A percentile compares a stretch with the other conserved stretches of the same genome.
These are phyloP conservation scores for Daldinia caldariorum DNA, from an alignment of 495 filamentous ascomycete species.

Conservation along the genomic window DNA sequence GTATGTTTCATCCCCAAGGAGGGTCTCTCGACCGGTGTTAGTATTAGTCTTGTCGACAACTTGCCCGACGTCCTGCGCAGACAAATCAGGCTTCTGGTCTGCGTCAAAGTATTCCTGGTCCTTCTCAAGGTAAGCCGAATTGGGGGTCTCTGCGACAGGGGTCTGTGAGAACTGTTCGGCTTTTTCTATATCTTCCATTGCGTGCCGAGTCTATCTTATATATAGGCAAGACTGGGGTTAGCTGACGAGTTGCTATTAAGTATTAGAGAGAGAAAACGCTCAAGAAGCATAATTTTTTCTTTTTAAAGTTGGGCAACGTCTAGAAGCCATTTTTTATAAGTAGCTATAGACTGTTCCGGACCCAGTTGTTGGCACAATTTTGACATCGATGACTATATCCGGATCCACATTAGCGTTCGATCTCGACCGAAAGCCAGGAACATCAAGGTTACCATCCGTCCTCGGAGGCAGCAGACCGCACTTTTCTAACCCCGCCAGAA, in stretches of 20 bases:
- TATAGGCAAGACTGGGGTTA: slow-evolving; percentile 4
- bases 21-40: slow-evolving; percentile 41
- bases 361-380: slow-evolving; percentile 20
- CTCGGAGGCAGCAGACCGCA: slow-evolving; percentile 43
- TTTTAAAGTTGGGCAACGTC: background rate
- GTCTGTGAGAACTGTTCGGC: slow-evolving; percentile 1
- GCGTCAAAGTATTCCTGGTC: slow-evolving; percentile 23
- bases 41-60: slow-evolving; percentile 29
- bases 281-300: slow-evolving; percentile 8
- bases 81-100: slow-evolving; percentile 34
- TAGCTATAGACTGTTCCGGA: background rate
- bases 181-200: slow-evolving; percentile 29
- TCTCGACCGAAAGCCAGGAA: slow-evolving; percentile 32
- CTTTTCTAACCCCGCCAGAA: slow-evolving; percentile 42
- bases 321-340: slow-evolving; percentile 18
- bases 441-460: slow-evolving; percentile 42
- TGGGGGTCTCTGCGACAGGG: slow-evolving; percentile 16
- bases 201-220: slow-evolving; percentile 5
- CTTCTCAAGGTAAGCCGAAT: slow-evolving; percentile 35
- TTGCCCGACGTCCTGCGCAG: slow-evolving; percentile 21
- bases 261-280: slow-evolving; percentile 4
- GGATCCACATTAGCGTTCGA: slow-evolving; percentile 41
- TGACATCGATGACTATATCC: slow-evolving; percentile 23
- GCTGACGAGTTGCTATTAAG: slow-evolving; percentile 2
- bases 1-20: slow-evolving; percentile 57